Conservation (phyloP, 139 green algal species). For the Chlamydomonas incerta region DNA sequence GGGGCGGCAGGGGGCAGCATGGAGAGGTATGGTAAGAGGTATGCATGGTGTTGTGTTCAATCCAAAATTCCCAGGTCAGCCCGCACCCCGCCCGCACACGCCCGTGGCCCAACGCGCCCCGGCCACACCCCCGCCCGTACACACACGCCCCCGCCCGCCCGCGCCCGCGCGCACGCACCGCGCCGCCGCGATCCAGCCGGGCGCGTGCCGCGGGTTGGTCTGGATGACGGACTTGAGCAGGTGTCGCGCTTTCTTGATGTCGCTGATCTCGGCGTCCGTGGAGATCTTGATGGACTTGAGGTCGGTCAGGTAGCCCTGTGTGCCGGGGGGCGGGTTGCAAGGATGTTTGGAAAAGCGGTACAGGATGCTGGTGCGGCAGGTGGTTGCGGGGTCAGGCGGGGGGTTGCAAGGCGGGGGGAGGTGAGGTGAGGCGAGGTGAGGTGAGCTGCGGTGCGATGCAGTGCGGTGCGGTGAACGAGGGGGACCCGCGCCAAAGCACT, state of each 20-base stretch:
- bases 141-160: not conserved
- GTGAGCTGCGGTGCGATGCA: no score
- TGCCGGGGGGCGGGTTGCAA: no score
- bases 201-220: constrained; percentile 97
- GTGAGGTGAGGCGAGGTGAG: no score
- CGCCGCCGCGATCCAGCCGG: constrained; percentile 96
- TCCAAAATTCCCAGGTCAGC: not conserved
- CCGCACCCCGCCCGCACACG: no score
- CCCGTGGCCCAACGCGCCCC: no score
- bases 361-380: no score
- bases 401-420: no score
- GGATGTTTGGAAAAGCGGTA: no score
- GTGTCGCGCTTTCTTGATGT: constrained; percentile 98
- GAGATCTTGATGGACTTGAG: constrained; percentile 79
- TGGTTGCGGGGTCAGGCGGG: no score
- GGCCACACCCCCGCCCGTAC: not conserved
- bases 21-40: not conserved
- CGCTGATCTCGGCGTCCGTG: constrained; percentile 91
- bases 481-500: no score
- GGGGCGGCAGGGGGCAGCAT: not conserved
- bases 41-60: not conserved
- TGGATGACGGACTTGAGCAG: constrained; percentile 96
- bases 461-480: no score
- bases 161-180: constrained; percentile 37
- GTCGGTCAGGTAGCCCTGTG: constrained; percentile 95